Base-by-base conservation (phyloP, 495 filamentous ascomycete species). In the Aspergillus homomorphus region DNA sequence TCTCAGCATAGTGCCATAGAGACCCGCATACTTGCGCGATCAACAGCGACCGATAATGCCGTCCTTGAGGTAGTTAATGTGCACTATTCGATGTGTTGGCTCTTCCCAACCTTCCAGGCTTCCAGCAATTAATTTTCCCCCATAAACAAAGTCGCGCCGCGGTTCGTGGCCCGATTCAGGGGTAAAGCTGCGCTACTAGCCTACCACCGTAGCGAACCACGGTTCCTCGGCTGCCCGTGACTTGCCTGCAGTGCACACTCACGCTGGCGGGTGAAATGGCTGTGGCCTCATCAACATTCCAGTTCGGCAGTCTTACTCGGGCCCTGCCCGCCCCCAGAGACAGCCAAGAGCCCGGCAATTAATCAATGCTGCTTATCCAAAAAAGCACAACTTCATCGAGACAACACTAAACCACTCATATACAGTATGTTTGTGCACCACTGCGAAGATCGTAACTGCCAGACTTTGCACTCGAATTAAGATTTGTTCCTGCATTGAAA, bases 111-210 rank as follows among this genome's bases (percentile, higher is more conserved):
- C n/a, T n/a, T n/a, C n/a, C n/a, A n/a, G n/a, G n/a, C n/a, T n/a
- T n/a, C n/a, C n/a, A n/a, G n/a, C n/a, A n/a, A n/a, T n/a, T 43
- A 28, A 43, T 43, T 41, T 19, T 53, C 46, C 46, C 59, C 53
- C 24, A 53, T 56, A 62, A 56, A 54, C 69, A 68, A 59, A 68
- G 62, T 42, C 49, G 48, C 45, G 42, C 26, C 26, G 26, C 56
- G 64, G 64, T 62, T 63, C 62, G 57, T 60, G 56, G 58, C 61
- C 52, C 62, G 53, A 51, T 60, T 68, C 65, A 68, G 68, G 68
- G 73, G 71, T 71, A 68, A 62, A 64, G 60, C 23, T 53, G 43
- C 54, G 30, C 57, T 53, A 56, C 48, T 16, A 18, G 21, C 33
- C 6, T 38, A 38, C 26, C 26, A 28, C 26, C 26, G 26, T 22